A percentile compares a stretch with the other conserved stretches of the same genome.
Conservation (phyloP, 2,329 filamentous ascomycete species). For the Fusarium solani-melongenae region DNA sequence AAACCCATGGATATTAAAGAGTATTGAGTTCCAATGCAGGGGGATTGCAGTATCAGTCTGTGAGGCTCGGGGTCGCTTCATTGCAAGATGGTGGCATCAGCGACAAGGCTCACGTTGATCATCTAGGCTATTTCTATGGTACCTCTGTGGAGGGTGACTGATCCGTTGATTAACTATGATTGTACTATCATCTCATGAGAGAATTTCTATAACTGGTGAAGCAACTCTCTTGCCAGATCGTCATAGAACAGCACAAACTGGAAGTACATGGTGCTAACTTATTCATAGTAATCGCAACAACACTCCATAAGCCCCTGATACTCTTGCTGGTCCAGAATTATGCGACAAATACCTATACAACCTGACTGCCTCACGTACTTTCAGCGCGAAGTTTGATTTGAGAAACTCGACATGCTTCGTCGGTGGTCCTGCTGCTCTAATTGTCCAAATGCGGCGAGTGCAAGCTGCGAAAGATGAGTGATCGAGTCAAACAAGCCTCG, state of each 20-base stretch:
- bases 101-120: background rate
- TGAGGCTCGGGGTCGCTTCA: background rate
- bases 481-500: constrained; percentile 7
- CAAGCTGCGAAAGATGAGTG: background rate
- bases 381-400: background rate
- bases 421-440: background rate
- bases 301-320: background rate
- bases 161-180: background rate
- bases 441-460: background rate
- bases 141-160: background rate
- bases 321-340: background rate
- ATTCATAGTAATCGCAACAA: background rate
- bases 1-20: background rate
- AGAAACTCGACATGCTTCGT: background rate
- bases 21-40: background rate
- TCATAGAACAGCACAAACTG: background rate
- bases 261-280: background rate
- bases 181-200: background rate
- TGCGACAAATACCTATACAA: background rate
- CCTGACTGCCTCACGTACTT: background rate
- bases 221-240: background rate
- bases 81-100: background rate
- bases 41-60: background rate
- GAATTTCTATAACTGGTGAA: background rate
- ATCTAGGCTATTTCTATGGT: background rate